phyloP scores from a whole-genome alignment of 768 basidiomycete species.

The Amanita subjunquillea region DNA sequence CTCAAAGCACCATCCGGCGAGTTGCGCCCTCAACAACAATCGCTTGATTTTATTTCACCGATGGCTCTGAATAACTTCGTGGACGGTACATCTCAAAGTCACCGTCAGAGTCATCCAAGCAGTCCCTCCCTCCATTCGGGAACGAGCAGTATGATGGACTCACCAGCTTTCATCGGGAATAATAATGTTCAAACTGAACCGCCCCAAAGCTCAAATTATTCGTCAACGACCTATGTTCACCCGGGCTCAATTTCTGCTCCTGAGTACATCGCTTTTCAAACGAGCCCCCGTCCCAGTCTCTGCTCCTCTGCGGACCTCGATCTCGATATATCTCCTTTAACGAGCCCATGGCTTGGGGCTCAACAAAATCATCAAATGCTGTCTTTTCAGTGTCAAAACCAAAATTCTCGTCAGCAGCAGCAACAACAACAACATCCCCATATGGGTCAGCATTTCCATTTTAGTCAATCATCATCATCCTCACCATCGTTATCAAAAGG shows the following conservation, averaged over 20 bases:
- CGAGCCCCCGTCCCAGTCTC: constrained; percentile 16
- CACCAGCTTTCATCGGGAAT: not conserved
- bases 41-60: constrained; percentile 4
- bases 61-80: not conserved
- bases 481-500: constrained; percentile 2
- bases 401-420: not conserved
- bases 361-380: constrained; percentile 19
- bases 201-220: constrained; percentile 13
- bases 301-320: constrained; percentile 45
- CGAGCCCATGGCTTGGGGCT: constrained; percentile 73
- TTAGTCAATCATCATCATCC: constrained; percentile 9
- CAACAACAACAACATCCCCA: constrained; percentile 4
- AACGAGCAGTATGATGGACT: not conserved
- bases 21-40: constrained; percentile 10
- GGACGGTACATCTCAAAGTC: not conserved
- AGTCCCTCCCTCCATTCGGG: not conserved
- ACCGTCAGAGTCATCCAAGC: not conserved
- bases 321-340: constrained; percentile 69
- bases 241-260: constrained; percentile 53
- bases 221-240: constrained; percentile 11
- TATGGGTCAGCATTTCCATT: not conserved
- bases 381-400: not conserved
- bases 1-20: constrained; percentile 11
- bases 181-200: constrained; percentile 6
- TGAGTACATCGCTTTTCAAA: constrained; percentile 60